Percentiles rank a stretch among this genome's conserved stretches.
These are phyloP conservation scores for Cercospora nicotianae DNA, from an alignment of 2,329 filamentous ascomycete species.

Conservation along the genomic window DNA sequence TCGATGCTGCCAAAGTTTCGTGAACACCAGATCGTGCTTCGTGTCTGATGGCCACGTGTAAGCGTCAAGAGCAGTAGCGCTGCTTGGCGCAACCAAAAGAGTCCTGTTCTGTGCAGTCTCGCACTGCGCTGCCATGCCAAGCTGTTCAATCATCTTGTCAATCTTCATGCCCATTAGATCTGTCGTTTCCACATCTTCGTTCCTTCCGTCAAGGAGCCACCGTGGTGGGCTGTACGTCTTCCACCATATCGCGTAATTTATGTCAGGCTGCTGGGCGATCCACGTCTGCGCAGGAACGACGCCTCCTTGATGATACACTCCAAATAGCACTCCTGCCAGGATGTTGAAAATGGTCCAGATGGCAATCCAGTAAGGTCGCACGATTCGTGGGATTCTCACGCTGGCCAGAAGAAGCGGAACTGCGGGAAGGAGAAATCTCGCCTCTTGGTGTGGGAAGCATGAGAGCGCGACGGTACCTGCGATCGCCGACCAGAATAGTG, in stretches of 20 bases:
- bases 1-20: constrained; percentile 67
- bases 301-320: constrained; percentile 78
- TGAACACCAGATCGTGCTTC: constrained; percentile 49
- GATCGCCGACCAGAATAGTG: constrained; percentile 70
- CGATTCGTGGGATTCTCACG: constrained; percentile 62
- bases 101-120: constrained; percentile 52
- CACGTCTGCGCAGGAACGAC: constrained; percentile 75
- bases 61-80: constrained; percentile 67
- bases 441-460: constrained; percentile 75
- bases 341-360: constrained; percentile 70
- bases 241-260: constrained; percentile 76
- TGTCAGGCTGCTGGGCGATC: constrained; percentile 65
- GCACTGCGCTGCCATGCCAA: constrained; percentile 63
- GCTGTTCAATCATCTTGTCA: constrained; percentile 58
- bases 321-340: constrained; percentile 69
- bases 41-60: constrained; percentile 39
- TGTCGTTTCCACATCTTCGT: constrained; percentile 66
- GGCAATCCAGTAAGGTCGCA: constrained; percentile 22
- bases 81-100: constrained; percentile 68
- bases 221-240: constrained; percentile 81
- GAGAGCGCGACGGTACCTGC: constrained; percentile 71
- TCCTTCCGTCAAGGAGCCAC: constrained; percentile 76
- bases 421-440: constrained; percentile 73
- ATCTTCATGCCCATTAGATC: constrained; percentile 74
- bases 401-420: constrained; percentile 76